phyloP scores from a whole-genome alignment of 768 basidiomycete genomes.

The Leucosporidium scottii region DNA sequence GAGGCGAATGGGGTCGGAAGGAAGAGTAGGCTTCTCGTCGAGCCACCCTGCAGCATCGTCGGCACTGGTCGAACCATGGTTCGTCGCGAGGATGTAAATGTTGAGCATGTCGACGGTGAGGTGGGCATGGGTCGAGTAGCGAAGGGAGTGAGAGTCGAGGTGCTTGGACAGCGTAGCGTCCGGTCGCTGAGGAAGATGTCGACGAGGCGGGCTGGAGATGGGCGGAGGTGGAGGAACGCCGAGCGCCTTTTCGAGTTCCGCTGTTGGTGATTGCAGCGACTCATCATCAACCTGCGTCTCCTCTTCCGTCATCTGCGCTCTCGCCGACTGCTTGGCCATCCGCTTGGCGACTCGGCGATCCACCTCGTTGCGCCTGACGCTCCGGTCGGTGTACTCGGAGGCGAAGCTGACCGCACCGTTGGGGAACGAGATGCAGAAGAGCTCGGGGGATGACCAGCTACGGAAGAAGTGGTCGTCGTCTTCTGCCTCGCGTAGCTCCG shows the following conservation, averaged over 20 bases:
- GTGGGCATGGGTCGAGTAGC: slow-evolving; percentile 6
- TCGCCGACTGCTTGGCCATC: neutral
- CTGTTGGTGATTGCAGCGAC: neutral
- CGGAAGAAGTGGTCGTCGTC: slow-evolving; percentile 24
- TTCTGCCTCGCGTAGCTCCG: neutral
- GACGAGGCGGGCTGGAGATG: neutral
- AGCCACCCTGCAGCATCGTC: slow-evolving; percentile 3
- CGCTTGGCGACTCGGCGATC: slow-evolving; percentile 12
- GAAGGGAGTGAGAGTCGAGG: slow-evolving; percentile 2
- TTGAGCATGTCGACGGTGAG: slow-evolving; percentile 17
- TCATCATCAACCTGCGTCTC: neutral
- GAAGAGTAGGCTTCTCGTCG: slow-evolving; percentile 1
- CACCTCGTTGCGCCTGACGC: slow-evolving; percentile 12
- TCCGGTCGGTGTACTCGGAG: slow-evolving; percentile 15
- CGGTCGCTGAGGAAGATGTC: neutral
- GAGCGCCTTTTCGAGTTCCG: slow-evolving; percentile 8
- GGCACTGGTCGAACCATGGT: neutral
- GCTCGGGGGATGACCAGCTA: slow-evolving; percentile 19
- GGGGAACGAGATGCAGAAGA: slow-evolving; percentile 22
- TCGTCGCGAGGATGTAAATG: slow-evolving; percentile 24
- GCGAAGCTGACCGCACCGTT: slow-evolving; percentile 8
- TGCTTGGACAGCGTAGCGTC: neutral
- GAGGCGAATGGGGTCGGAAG: slow-evolving; percentile 26
- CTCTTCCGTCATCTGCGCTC: neutral
- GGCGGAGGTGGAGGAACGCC: slow-evolving; percentile 16